Conservation (phyloP, 179 eudicot genomes). For the Actinidia chinensis region DNA sequence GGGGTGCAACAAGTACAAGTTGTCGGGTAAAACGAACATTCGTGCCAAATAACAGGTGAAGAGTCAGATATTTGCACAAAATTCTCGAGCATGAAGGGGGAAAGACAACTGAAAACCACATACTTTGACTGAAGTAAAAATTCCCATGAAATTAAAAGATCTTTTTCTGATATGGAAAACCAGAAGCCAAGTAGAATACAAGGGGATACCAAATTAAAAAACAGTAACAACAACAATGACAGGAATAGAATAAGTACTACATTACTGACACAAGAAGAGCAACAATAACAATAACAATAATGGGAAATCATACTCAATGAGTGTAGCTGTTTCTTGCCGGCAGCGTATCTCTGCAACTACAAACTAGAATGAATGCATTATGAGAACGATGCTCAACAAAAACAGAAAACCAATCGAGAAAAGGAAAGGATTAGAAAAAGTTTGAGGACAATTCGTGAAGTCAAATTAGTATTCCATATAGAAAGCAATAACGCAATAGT, state of each 20-base stretch:
- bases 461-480: background rate
- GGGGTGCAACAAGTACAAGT: slow-evolving; percentile 97
- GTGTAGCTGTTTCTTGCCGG: slow-evolving; percentile 80
- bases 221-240: slow-evolving; percentile 2
- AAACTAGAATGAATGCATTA: slow-evolving; percentile 48
- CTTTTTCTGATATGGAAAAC: background rate
- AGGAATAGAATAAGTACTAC: background rate
- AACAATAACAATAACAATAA: slow-evolving; percentile 13
- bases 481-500: background rate
- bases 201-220: too few relatives aligned
- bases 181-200: background rate
- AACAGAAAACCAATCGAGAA: slow-evolving; percentile 5
- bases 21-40: slow-evolving; percentile 93
- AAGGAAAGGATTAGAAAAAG: slow-evolving; percentile 8
- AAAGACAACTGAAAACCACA: background rate
- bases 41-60: slow-evolving; percentile 45
- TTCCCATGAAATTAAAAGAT: background rate
- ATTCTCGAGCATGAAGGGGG: slow-evolving; percentile 8
- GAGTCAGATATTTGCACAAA: background rate
- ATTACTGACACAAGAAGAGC: background rate
- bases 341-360: slow-evolving; percentile 95
- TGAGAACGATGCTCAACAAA: slow-evolving; percentile 16
- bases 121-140: background rate
- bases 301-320: slow-evolving; percentile 71
- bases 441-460: background rate